A percentile compares a stretch with the other conserved stretches of the same genome.
These are phyloP conservation scores for Penicillium argentinense DNA, from an alignment of 495 filamentous ascomycete species.

Conservation along the genomic window DNA sequence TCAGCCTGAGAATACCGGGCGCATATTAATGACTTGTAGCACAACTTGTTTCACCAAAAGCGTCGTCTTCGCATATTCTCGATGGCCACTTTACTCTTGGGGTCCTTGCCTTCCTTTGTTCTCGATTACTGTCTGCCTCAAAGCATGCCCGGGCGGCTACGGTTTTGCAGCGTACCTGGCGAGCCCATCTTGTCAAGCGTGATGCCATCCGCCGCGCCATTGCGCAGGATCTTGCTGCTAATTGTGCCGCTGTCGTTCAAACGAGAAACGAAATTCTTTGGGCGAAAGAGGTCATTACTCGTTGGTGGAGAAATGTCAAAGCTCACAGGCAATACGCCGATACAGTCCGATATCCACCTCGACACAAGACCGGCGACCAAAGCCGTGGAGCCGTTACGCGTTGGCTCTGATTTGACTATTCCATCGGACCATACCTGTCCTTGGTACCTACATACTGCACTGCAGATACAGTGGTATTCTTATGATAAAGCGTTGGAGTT, in stretches of 20 bases:
- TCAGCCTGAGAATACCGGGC: not conserved
- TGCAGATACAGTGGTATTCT: not conserved
- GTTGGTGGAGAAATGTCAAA: conserved; percentile 40
- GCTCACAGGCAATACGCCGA: conserved; percentile 13
- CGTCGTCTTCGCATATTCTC: conserved; percentile 38
- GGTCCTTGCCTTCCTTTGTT: conserved; percentile 61
- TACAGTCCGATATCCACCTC: not conserved
- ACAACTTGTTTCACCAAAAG: conserved; percentile 32
- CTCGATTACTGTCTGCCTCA: conserved; percentile 56
- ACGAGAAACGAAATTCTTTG: conserved; percentile 41
- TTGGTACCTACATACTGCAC: not conserved
- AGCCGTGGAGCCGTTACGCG: not conserved
- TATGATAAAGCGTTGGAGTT: conserved; percentile 7
- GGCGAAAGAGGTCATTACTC: conserved; percentile 52
- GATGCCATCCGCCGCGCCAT: conserved; percentile 35
- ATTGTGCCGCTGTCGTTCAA: conserved; percentile 48
- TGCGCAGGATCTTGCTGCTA: conserved; percentile 42
- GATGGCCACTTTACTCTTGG: conserved; percentile 53
- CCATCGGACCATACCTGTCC: not conserved
- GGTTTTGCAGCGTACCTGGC: conserved; percentile 45
- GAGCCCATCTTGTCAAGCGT: conserved; percentile 28
- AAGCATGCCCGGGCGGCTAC: conserved; percentile 44
- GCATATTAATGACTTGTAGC: conserved; percentile 27
- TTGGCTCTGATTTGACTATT: conserved; percentile 1
- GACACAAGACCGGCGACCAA: conserved; percentile 1